Conservation (phyloP, 2,329 filamentous ascomycete genomes). For the Davidsoniella neocaledoniae region DNA sequence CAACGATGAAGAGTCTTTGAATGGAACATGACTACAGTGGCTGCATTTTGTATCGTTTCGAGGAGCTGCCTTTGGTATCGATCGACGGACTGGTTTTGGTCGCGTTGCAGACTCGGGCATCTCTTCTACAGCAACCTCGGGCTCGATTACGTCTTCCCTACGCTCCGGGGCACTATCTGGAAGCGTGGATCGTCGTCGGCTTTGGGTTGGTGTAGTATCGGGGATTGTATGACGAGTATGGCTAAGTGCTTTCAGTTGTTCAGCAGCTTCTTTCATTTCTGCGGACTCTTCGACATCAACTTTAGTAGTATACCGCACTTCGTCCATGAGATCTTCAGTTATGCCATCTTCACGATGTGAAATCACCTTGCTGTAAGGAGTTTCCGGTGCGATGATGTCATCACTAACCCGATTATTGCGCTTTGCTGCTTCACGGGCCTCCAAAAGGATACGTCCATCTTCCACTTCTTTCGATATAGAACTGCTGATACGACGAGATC, state of each 20-base stretch:
- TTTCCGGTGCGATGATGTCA: slow-evolving; percentile 6
- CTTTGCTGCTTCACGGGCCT: slow-evolving; percentile 30
- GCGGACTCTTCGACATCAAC: slow-evolving; percentile 41
- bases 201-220: slow-evolving; percentile 23
- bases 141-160: slow-evolving; percentile 22
- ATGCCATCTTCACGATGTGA: slow-evolving; percentile 2
- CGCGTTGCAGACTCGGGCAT: slow-evolving; percentile 18
- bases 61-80: slow-evolving; percentile 28
- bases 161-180: slow-evolving; percentile 23
- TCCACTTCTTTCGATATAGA: slow-evolving; percentile 37
- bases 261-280: slow-evolving; percentile 52
- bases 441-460: slow-evolving; percentile 38
- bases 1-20: slow-evolving; percentile 49
- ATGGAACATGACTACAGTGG: slow-evolving; percentile 46
- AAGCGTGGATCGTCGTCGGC: slow-evolving; percentile 18
- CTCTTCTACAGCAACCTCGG: slow-evolving; percentile 19
- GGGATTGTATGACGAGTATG: slow-evolving; percentile 34
- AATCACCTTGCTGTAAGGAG: slow-evolving; percentile 1
- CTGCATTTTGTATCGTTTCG: slow-evolving; percentile 46
- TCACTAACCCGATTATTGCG: slow-evolving; percentile 8
- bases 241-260: slow-evolving; percentile 48
- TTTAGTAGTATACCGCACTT: slow-evolving; percentile 10
- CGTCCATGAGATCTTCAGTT: slow-evolving; percentile 8
- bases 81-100: slow-evolving; percentile 26
- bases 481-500: slow-evolving; percentile 5